These are phyloP conservation scores for Multifurca ochricompacta DNA, from an alignment of 768 basidiomycete species.

Conservation along the genomic window DNA sequence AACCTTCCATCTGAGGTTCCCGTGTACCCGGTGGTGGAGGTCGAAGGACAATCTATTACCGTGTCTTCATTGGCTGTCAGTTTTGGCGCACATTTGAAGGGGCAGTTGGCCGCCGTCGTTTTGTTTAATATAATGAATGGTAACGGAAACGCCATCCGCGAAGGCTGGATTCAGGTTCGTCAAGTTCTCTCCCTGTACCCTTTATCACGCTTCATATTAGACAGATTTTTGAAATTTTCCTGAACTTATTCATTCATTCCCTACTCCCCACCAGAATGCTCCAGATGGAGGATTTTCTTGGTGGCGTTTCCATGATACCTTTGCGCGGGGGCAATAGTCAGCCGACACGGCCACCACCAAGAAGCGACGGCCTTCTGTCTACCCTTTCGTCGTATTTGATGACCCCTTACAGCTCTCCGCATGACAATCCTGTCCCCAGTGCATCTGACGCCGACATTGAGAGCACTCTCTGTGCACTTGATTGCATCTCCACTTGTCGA, in stretches of 20 bases:
- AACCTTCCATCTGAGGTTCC: slow-evolving; percentile 61
- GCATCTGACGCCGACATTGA: slow-evolving; percentile 91
- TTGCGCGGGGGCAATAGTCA: slow-evolving; percentile 55
- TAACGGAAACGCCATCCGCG: slow-evolving; percentile 86
- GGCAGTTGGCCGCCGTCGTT: slow-evolving; percentile 93
- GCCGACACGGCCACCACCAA: slow-evolving; percentile 50
- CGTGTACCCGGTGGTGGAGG: slow-evolving; percentile 81
- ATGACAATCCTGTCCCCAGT: slow-evolving; percentile 73
- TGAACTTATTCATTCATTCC: slow-evolving; percentile 91
- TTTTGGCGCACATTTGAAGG: slow-evolving; percentile 93
- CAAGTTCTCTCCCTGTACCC: background rate
- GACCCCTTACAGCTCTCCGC: slow-evolving; percentile 78
- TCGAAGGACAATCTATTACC: slow-evolving; percentile 83
- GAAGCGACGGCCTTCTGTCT: slow-evolving; percentile 87
- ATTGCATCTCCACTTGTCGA: slow-evolving; percentile 89
- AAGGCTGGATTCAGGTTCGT: slow-evolving; percentile 87
- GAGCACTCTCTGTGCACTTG: slow-evolving; percentile 89
- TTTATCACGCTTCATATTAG: slow-evolving; percentile 1
- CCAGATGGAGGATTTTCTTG: slow-evolving; percentile 97
- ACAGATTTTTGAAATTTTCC: slow-evolving; percentile 98
- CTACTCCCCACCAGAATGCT: slow-evolving; percentile 84
- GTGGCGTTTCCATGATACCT: slow-evolving; percentile 90
- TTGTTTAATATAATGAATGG: slow-evolving; percentile 97
- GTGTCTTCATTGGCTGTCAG: slow-evolving; percentile 88
- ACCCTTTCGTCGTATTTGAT: slow-evolving; percentile 93